A percentile compares a stretch with the other conserved stretches of the same genome.
Evolutionary conservation across 2,329 filamentous ascomycete genomes (phyloP).

Genomic region (Orbilia brochopaga): DNA sequence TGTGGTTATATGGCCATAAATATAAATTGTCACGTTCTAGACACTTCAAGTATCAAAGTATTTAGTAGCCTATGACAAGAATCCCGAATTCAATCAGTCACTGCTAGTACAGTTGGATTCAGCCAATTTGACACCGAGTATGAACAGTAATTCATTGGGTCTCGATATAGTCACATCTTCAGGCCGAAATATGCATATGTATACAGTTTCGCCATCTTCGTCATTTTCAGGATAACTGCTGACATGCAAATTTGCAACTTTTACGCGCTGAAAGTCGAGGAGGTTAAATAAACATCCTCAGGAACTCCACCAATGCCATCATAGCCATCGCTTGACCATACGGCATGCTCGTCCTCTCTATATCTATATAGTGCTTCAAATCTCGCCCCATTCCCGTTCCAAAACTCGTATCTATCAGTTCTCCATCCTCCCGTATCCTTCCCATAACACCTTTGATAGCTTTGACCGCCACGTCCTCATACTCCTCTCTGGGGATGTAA

Average conservation of each 20-base stretch:
- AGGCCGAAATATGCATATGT: no score
- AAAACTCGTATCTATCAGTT: slow-evolving; percentile 76
- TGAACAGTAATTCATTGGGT: no score
- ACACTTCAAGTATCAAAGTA: no score
- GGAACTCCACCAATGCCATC: slow-evolving; percentile 77
- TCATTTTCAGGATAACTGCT: no score
- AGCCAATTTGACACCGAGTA: no score
- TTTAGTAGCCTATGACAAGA: no score
- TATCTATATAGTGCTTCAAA: slow-evolving; percentile 78
- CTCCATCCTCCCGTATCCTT: slow-evolving; percentile 71
- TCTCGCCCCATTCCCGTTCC: slow-evolving; percentile 77
- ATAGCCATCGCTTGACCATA: slow-evolving; percentile 86
- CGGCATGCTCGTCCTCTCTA: slow-evolving; percentile 78
- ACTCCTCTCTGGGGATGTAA: slow-evolving; percentile 68
- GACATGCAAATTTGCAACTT: neutral
- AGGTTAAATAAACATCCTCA: slow-evolving; percentile 66
- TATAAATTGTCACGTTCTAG: no score
- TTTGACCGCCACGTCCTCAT: slow-evolving; percentile 67
- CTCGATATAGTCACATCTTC: no score
- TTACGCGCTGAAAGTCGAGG: slow-evolving; percentile 1
- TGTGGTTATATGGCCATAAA: no score
- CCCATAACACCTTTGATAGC: slow-evolving; percentile 71
- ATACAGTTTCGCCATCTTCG: no score
- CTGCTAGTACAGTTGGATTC: no score
- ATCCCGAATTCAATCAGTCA: no score